Conservation (phyloP, 352 stramenopile species). For the Pythium dissotocum region DNA sequence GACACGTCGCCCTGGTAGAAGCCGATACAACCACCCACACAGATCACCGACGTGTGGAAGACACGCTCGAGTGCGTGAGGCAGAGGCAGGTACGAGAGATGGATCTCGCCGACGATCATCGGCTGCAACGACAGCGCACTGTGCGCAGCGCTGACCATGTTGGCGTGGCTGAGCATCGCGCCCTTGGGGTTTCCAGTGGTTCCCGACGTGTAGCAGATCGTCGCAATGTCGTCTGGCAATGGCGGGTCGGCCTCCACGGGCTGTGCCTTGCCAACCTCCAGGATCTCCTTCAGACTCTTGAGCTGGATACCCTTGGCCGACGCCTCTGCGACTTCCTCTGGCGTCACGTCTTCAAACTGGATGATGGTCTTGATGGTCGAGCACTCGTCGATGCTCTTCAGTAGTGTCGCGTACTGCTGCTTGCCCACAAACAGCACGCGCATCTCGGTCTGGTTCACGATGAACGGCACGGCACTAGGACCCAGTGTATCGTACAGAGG, state of each 20-base stretch:
- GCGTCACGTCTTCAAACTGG: slow-evolving; percentile 38
- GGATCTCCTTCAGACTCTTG: slow-evolving; percentile 32
- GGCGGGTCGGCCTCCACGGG: slow-evolving; percentile 38
- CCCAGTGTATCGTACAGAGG: slow-evolving; percentile 13
- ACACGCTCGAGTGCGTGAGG: slow-evolving; percentile 95
- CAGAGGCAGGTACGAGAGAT: slow-evolving; percentile 95
- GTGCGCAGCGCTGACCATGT: slow-evolving; percentile 26
- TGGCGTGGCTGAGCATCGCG: slow-evolving; percentile 89
- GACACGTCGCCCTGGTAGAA: slow-evolving; percentile 83
- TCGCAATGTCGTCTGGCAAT: slow-evolving; percentile 78
- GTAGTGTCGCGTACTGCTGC: slow-evolving; percentile 42
- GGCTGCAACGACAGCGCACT: background rate
- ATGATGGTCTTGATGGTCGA: slow-evolving; percentile 38
- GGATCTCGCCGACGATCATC: slow-evolving; percentile 51
- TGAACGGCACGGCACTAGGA: slow-evolving; percentile 42
- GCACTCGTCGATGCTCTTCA: slow-evolving; percentile 34
- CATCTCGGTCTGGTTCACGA: slow-evolving; percentile 58
- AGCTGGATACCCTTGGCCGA: slow-evolving; percentile 31
- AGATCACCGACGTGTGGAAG: slow-evolving; percentile 84
- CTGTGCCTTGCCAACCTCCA: slow-evolving; percentile 28
- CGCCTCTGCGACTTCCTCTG: slow-evolving; percentile 28
- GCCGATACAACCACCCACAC: slow-evolving; percentile 67
- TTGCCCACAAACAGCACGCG: slow-evolving; percentile 41
- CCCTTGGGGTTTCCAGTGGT: slow-evolving; percentile 96
- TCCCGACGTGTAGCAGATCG: slow-evolving; percentile 91